Percentiles rank a stretch among this genome's conserved stretches.
Conservation (phyloP, 257 asterid species). For the Penstemon barbatus region DNA sequence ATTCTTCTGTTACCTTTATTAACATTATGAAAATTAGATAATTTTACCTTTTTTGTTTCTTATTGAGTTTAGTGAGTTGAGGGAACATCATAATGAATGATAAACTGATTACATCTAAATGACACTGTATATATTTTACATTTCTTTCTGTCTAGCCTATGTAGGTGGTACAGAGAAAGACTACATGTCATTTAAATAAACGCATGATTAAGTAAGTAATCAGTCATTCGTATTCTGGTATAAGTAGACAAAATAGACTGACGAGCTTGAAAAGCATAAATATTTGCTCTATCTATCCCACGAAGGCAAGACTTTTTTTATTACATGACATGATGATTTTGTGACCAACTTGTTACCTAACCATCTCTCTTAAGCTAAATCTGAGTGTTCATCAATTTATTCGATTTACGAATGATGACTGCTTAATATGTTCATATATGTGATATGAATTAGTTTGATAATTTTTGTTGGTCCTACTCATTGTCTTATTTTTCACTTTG, state of each 20-base stretch:
- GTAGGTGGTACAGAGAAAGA: slow-evolving; percentile 1
- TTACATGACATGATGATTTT: no score
- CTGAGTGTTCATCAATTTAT: slow-evolving; percentile 4
- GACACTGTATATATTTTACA: background rate
- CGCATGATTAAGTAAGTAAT: background rate
- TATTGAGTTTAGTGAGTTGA: slow-evolving; percentile 11
- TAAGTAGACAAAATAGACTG: no score
- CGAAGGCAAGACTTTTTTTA: background rate
- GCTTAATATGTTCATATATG: slow-evolving; percentile 9
- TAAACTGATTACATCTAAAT: slow-evolving; percentile 11
- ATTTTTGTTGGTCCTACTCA: slow-evolving; percentile 17
- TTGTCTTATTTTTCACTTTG: slow-evolving; percentile 21
- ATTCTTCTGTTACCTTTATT: slow-evolving; percentile 3
- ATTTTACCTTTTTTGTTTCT: background rate
- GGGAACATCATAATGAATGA: background rate
- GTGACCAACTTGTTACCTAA: background rate
- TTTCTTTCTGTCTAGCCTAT: background rate
- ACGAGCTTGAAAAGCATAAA: no score
- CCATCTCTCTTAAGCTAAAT: slow-evolving; percentile 17
- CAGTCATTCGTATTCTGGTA: no score
- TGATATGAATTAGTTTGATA: background rate
- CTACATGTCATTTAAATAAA: slow-evolving; percentile 5
- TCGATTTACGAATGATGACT: background rate
- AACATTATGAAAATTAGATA: background rate
- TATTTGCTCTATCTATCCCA: no score